Base-by-base conservation (phyloP, 768 basidiomycete genomes). In the Rhodotorula paludigena region DNA sequence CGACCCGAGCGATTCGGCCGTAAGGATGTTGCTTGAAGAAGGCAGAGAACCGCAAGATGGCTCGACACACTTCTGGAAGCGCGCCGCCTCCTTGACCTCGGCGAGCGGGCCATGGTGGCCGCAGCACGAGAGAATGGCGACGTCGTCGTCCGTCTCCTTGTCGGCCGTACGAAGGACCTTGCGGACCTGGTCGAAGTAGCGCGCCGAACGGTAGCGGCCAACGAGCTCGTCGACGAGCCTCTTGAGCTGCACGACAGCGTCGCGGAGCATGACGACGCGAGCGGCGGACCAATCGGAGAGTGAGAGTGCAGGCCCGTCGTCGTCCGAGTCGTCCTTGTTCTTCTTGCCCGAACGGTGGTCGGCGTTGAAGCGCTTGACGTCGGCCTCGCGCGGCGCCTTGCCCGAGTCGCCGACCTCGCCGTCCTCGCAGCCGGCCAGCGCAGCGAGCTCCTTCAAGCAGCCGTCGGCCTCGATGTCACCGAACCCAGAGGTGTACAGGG, bases 111-210 rank as follows among this genome's bases (percentile, higher is more conserved):
- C 91, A 75, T 85, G 86, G 77, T 97, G 92, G 14, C 92, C 92
- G 72, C 92, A 97, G 30, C 90, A 91, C 9, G 92, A 93, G 41
- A 94, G 82, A 7, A 96, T 87, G 30, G 90, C 87, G 63, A 90
- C 23, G 57, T 76, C 66, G 63, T 1, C n/a, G 21, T 33, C 35
- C 30, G 35, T 16, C 28, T 78, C 33, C 44, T 33, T 70, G 12
- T 70, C 63, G 35, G 81, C 81, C 74, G 89, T 86, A 75, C 84
- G 87, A 77, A 96, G 92, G 49, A 93, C 82, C 73, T 92, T 89
- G 49, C 90, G 88, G 48, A 96, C 90, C 59, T 89, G 88, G 12
- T 84, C 89, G 81, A 97, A 96, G 80, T 91, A 96, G 51, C 92
- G 89, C 42, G 90, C 82, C 4, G 92, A 96, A 51, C 92, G 87